These are phyloP conservation scores for Solanum verrucosum DNA, from an alignment of 257 asterid genomes.

Conservation along the genomic window DNA sequence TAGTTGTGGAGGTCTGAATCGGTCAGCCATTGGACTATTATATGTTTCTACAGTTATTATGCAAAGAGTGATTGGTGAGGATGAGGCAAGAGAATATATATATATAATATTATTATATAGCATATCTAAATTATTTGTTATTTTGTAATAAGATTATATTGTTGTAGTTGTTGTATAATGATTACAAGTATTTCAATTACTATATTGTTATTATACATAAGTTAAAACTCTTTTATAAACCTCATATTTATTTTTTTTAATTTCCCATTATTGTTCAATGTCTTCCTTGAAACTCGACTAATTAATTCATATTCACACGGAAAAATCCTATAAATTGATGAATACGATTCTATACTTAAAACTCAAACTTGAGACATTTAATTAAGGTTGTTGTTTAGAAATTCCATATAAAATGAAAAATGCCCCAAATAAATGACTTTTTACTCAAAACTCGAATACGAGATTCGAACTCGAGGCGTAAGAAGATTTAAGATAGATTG, in stretches of 20 bases:
- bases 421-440: accelerated
- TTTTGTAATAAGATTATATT: no score
- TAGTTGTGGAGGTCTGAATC: neutral
- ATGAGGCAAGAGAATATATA: neutral
- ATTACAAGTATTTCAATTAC: no score
- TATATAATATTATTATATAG: neutral
- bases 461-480: accelerated
- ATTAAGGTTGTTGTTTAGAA: accelerated
- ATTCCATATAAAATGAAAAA: neutral
- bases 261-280: no score
- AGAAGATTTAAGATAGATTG: neutral
- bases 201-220: no score
- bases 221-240: neutral
- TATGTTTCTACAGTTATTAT: neutral
- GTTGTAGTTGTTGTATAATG: no score
- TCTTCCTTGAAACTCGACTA: neutral
- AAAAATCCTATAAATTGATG: neutral
- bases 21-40: neutral
- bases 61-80: neutral
- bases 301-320: neutral
- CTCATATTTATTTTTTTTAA: neutral
- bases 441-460: accelerated
- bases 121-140: neutral
- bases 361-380: neutral
- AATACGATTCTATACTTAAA: neutral